phyloP scores from a whole-genome alignment of 1,284 basidiomycete species.

The Boletus semigastroideus region DNA sequence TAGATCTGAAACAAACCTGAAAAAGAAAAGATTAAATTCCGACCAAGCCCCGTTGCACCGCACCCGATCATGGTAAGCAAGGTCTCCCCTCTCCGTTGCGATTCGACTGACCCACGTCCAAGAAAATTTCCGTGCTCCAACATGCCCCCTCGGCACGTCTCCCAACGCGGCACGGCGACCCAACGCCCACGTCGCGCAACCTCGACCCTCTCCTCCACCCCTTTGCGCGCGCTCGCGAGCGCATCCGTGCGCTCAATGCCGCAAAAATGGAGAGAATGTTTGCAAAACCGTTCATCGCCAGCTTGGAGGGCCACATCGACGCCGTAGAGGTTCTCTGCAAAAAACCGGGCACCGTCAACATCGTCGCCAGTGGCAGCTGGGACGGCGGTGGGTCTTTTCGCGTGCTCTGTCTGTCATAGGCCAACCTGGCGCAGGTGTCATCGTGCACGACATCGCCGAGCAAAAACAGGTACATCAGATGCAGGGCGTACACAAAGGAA shows the following conservation, averaged over 20 bases:
- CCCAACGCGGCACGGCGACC: conserved; percentile 71
- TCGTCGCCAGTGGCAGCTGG: conserved; percentile 92
- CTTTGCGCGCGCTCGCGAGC: conserved; percentile 90
- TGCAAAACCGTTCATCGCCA: conserved; percentile 92
- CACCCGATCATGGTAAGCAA: conserved; percentile 25
- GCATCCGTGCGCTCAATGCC: conserved; percentile 91
- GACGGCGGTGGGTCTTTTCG: conserved; percentile 71
- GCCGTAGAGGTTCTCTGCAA: conserved; percentile 89
- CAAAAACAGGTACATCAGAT: conserved; percentile 68
- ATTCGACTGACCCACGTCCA: conserved; percentile 30
- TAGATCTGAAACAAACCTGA: no score
- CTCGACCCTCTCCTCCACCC: conserved; percentile 94
- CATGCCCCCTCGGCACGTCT: conserved; percentile 79
- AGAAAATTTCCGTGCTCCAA: conserved; percentile 87
- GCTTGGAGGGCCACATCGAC: conserved; percentile 92
- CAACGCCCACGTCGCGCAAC: conserved; percentile 87
- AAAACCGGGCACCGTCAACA: conserved; percentile 75
- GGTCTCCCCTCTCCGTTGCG: not conserved
- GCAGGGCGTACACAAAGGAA: conserved; percentile 87
- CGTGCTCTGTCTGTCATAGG: not conserved
- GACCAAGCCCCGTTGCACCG: conserved; percentile 2
- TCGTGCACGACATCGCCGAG: conserved; percentile 84
- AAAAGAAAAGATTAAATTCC: conserved; percentile 6
- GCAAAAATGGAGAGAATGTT: conserved; percentile 98
- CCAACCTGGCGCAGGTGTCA: conserved; percentile 59